Conservation (phyloP, 1,284 basidiomycete genomes). For the Xanthoconium separans region DNA sequence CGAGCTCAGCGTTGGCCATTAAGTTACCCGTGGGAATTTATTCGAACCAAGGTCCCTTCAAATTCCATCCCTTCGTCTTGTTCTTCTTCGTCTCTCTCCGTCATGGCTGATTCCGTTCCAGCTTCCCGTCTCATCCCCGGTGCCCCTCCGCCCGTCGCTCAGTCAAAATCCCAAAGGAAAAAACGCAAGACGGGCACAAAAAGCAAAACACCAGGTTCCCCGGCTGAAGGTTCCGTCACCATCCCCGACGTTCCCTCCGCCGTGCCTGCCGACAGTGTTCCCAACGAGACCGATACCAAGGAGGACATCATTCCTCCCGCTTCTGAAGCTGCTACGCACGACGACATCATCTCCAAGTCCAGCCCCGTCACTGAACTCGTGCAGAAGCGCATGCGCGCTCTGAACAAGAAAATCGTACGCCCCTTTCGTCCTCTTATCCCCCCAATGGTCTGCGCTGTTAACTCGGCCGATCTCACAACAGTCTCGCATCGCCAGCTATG, state of each 20-base stretch:
- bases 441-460: slow-evolving; percentile 5
- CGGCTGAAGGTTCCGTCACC: slow-evolving; percentile 37
- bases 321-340: slow-evolving; percentile 42
- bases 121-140: slow-evolving; percentile 66
- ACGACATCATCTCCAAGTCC: slow-evolving; percentile 45
- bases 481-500: slow-evolving; percentile 73
- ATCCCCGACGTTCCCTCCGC: slow-evolving; percentile 49
- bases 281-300: slow-evolving; percentile 46
- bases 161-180: slow-evolving; percentile 65
- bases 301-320: slow-evolving; percentile 48
- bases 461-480: slow-evolving; percentile 32
- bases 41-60: slow-evolving; percentile 7
- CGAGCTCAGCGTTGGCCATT: slow-evolving; percentile 22
- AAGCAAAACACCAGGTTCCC: slow-evolving; percentile 39
- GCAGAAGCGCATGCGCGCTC: slow-evolving; percentile 70
- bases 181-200: slow-evolving; percentile 58
- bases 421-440: slow-evolving; percentile 4
- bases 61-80: slow-evolving; percentile 4
- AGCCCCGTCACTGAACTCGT: slow-evolving; percentile 78
- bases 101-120: slow-evolving; percentile 47
- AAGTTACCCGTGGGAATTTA: slow-evolving; percentile 24
- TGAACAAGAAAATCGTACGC: slow-evolving; percentile 84
- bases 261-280: slow-evolving; percentile 50
- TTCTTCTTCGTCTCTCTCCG: background rate
- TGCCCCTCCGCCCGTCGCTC: slow-evolving; percentile 58